These are phyloP conservation scores for Stenocarpella maydis DNA, from an alignment of 2,329 filamentous ascomycete species.

Conservation along the genomic window DNA sequence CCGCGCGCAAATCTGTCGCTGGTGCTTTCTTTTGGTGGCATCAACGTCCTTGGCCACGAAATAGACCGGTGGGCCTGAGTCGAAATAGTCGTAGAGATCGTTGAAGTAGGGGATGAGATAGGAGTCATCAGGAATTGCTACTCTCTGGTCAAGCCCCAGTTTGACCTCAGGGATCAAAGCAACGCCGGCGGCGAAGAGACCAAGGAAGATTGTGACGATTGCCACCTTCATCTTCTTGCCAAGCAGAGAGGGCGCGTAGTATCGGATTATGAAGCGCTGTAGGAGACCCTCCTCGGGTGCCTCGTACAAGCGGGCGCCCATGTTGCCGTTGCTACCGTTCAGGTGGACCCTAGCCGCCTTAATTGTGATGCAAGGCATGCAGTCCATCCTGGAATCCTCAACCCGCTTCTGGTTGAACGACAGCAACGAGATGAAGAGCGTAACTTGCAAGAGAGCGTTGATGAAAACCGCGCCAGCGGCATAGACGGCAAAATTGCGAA, in stretches of 20 bases:
- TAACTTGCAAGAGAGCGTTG: conserved; percentile 96
- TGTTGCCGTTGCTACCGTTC: conserved; percentile 66
- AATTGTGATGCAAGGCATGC: conserved; percentile 88
- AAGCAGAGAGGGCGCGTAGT: conserved; percentile 84
- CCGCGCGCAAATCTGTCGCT: conserved; percentile 87
- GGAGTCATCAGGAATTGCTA: conserved; percentile 91
- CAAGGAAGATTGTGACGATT: conserved; percentile 84
- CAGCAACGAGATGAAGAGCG: conserved; percentile 93
- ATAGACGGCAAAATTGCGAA: conserved; percentile 96
- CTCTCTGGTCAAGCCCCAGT: conserved; percentile 91
- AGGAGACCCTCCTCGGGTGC: conserved; percentile 84
- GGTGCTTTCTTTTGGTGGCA: conserved; percentile 75
- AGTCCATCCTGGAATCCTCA: conserved; percentile 88
- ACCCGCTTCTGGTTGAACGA: conserved; percentile 91
- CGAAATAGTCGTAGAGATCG: conserved; percentile 91
- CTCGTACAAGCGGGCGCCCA: conserved; percentile 69
- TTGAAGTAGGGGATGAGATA: conserved; percentile 98
- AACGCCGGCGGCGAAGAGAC: conserved; percentile 84
- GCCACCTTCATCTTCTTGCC: conserved; percentile 80
- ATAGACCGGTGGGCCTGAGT: conserved; percentile 91
- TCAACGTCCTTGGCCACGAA: conserved; percentile 90
- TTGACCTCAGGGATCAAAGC: conserved; percentile 85
- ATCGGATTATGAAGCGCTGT: conserved; percentile 88
- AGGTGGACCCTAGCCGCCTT: conserved; percentile 76
- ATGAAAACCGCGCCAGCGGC: conserved; percentile 96